A percentile compares a stretch with the other conserved stretches of the same genome.
Conservation (phyloP, 2,329 filamentous ascomycete genomes). For the Talaromyces pinophilus region DNA sequence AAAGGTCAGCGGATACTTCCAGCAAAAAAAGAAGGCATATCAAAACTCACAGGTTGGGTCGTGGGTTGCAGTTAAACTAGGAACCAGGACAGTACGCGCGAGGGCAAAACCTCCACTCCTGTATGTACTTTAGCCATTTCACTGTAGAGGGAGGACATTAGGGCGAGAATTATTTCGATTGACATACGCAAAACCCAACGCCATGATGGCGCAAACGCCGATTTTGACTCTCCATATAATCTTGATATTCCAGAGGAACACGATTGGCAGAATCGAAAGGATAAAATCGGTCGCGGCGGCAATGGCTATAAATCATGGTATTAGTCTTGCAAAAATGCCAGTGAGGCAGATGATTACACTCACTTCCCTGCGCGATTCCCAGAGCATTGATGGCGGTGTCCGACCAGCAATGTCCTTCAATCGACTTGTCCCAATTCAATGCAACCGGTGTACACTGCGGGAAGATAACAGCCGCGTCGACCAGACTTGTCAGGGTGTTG, state of each 20-base stretch:
- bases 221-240: conserved; percentile 17
- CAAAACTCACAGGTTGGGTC: conserved; percentile 15
- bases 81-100: conserved; percentile 18
- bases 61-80: conserved; percentile 15
- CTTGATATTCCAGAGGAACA: conserved; percentile 21
- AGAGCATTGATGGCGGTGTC: conserved; percentile 19
- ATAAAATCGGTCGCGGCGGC: conserved; percentile 20
- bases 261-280: conserved; percentile 16
- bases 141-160: background rate
- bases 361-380: conserved; percentile 19
- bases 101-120: conserved; percentile 19
- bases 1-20: background rate
- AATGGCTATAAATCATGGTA: conserved; percentile 9
- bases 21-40: background rate
- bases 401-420: conserved; percentile 21
- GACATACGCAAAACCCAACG: conserved; percentile 22
- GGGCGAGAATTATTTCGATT: background rate
- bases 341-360: background rate
- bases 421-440: conserved; percentile 19
- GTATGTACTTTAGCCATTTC: background rate
- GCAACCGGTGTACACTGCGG: conserved; percentile 20
- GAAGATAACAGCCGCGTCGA: conserved; percentile 20
- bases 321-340: background rate
- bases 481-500: conserved; percentile 24
- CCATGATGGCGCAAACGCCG: conserved; percentile 21